Evolutionary conservation across 179 eudicot genomes (phyloP), one percentile per base, ranked within the genome.

Genomic region (Sideroxylon spinosum): DNA sequence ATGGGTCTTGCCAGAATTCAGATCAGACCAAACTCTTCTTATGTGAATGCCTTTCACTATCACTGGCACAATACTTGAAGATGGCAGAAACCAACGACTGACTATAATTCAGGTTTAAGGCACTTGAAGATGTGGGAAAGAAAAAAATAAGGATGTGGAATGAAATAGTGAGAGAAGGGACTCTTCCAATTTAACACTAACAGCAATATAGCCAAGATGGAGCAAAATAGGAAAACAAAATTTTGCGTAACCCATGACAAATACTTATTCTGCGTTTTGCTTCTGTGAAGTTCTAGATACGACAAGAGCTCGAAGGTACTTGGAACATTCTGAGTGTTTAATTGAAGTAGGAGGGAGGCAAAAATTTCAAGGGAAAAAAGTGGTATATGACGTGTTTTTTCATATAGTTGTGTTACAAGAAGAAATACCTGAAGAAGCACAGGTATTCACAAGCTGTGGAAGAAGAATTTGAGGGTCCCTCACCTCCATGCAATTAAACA

Each of bases 401-500:
- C 12, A 70, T 20, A 9, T 22, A 4, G 48, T 37, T 4, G 61
- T 10, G 23, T 25, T 13, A 46, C 25, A 49, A 57, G 73, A 81
- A 66, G 62, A 29, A 73, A 70, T 89, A 91, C 95, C 97, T 73
- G 95, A 89, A 67, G 86, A 87, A 80, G 91, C 91, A 84, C 95
- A 93, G 28, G 89, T 87, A 79, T 78, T 80, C 79, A 90, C 89
- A 76, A 93, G 93, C 77, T 78, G 84, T 48, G 93, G 89, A 80
- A 93, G 92, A 82, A 93, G 88, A 71, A 85, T 56, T 70, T 90
- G 84, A 78, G 97, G 97, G 81, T 91, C 88, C 80, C 97, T 90
- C 75, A 89, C 86, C 62, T 91, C 93, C 97, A 90, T 93, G 84
- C 97, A 93, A 80, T 93, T 93, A 77, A 93, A 93, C 77, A 93